Base-by-base conservation (phyloP, 164 flowering plant genomes). In the Tinospora cordifolia region DNA sequence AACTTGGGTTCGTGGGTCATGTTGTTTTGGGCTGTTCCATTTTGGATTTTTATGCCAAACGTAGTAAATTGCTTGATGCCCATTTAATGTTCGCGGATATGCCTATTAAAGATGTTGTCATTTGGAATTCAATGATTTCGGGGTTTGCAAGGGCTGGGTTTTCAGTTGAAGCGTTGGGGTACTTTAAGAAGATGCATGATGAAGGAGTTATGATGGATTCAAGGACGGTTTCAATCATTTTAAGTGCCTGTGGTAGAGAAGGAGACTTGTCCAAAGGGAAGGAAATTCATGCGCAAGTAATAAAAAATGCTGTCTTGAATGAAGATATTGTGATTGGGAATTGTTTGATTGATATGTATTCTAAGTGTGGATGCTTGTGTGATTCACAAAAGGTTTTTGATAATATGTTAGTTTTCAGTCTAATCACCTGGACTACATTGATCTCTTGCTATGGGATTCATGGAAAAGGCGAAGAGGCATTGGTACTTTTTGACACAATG, bases 361-460 rank as follows among this genome's bases (percentile, higher is more conserved):
- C 82, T 9, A 83, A 80, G 67, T 80, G 85, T 70, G 86, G 88
- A 63, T 79, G 79, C 70, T 78, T 85, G 77, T 34, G 30, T 22
- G 57, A 70, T 62, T 71, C 85, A 13, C 74, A 74, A 30, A 83
- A 76, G 46, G 82, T 85, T 72, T 85, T 87, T 41, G 15, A 22
- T 13, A 76, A 58, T 62, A 82, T 84, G 87, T 7, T 10, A 38
- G 67, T 69, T 19, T 57, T 68, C 63, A 83, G 76, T 77, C 19
- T 85, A 41, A 82, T 87, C 13, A 81, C 85, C 15, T 87, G 90
- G 87, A 87, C 87, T 22, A 81, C 90, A 15, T 76, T 85, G 86
- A 83, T 87, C 62, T 86, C 86, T 38, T 78, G 86, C 65, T 82
- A 82, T 70, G 89, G 88, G 49, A 27, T 77, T 74, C 89, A 86